Base-by-base conservation (phyloP, 495 filamentous ascomycete genomes). In the Hypoxylon rickii region DNA sequence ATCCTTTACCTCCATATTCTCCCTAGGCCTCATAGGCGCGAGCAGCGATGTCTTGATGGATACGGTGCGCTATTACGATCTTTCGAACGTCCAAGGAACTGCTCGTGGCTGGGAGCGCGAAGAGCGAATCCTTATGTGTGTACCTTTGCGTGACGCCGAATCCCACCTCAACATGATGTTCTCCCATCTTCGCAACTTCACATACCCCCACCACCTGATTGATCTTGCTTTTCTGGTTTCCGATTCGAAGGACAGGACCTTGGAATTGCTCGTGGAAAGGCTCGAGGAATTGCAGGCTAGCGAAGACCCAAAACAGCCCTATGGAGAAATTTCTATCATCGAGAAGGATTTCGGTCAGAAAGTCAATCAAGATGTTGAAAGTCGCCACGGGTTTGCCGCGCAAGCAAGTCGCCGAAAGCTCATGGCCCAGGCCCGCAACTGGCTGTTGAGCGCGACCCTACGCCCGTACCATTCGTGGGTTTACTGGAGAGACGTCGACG, bases 311-410 rank as follows among this genome's bases (percentile, higher is more conserved):
- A 85, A 81, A 46, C 83, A 88, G 72, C 83, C 86, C n/a, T 99
- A 89, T 69, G 95, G 95, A 34, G 95, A 99, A 75, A 93, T 99
- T 48, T 95, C 89, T 0, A 92, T 99, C 48, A 92, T 99, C 53
- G 89, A 97, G 76, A 99, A 99, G 73, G 94, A 99, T 70, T 99
- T 99, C 70, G 95, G 95, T 1, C 95, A 99, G 68, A 91, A 92
- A 68, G 94, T 99, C 48, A 90, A 94, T 55, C 95, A 99, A 72
- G 94, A 97, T 70, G 92, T 97, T 19, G 95, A 97, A 76, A 96
- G 90, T 70, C 86, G 95, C 37, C 95, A 99, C 69, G 95, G 95
- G 15, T 99, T 99, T 65, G 94, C 94, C 8, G 95, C 95, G 3
- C 95, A 99, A 72, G 95, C 95, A 7, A 87, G 84, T 55, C 79